phyloP scores from a whole-genome alignment of 371 early-diverging fungal genomes.

The Blakeslea trispora region DNA sequence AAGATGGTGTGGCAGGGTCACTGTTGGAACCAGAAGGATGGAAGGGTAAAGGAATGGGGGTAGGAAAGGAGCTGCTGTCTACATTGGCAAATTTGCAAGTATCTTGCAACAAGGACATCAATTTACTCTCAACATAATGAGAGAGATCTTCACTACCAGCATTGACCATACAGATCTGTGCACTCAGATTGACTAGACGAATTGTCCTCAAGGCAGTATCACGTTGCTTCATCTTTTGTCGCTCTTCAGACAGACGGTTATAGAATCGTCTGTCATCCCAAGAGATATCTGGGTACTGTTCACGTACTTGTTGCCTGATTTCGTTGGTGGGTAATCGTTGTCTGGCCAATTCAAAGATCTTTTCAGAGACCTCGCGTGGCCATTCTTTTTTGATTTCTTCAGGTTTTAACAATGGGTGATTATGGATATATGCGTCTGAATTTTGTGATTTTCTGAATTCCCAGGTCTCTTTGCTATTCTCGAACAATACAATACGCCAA shows the following conservation, averaged over 20 bases:
- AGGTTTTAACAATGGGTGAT: slow-evolving; percentile 60
- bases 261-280: slow-evolving; percentile 71
- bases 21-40: slow-evolving; percentile 5
- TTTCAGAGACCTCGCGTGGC: slow-evolving; percentile 59
- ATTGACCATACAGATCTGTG: slow-evolving; percentile 41
- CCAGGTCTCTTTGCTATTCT: slow-evolving; percentile 51
- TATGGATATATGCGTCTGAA: slow-evolving; percentile 59
- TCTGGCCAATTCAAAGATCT: slow-evolving; percentile 57
- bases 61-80: slow-evolving; percentile 7
- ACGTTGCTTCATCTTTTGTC: slow-evolving; percentile 58
- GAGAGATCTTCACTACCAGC: slow-evolving; percentile 52
- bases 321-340: slow-evolving; percentile 58
- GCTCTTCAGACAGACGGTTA: slow-evolving; percentile 63
- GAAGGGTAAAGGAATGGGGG: slow-evolving; percentile 19
- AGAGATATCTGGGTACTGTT: slow-evolving; percentile 53
- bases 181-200: slow-evolving; percentile 40
- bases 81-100: slow-evolving; percentile 42
- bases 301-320: slow-evolving; percentile 55
- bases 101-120: slow-evolving; percentile 35
- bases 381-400: slow-evolving; percentile 64
- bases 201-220: slow-evolving; percentile 54
- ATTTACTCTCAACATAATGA: slow-evolving; percentile 49
- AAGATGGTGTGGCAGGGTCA: slow-evolving; percentile 6
- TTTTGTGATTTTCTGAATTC: slow-evolving; percentile 64
- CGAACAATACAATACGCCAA: slow-evolving; percentile 64